phyloP scores from a whole-genome alignment of 2,329 filamentous ascomycete genomes.

The Fusarium sp. region DNA sequence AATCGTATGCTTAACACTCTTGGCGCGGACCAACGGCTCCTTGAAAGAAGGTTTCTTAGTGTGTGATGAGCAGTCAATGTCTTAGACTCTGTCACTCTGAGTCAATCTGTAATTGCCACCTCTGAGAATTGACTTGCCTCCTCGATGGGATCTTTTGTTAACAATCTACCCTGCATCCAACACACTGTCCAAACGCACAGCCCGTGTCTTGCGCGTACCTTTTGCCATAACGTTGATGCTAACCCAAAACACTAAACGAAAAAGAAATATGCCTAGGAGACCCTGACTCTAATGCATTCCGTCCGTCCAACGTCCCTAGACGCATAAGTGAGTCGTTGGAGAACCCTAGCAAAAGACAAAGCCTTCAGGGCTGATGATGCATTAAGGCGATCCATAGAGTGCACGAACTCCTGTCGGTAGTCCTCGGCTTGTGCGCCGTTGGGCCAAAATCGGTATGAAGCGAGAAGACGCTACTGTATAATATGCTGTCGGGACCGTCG shows the following conservation, averaged over 20 bases:
- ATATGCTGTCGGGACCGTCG: conserved; percentile 21
- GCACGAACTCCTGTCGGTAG: conserved; percentile 33
- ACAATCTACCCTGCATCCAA: conserved; percentile 29
- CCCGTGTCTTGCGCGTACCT: conserved; percentile 22
- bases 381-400: conserved; percentile 17
- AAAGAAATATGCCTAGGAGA: conserved; percentile 14
- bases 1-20: not conserved
- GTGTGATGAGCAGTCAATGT: conserved; percentile 16
- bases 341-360: conserved; percentile 11
- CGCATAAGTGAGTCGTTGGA: conserved; percentile 30
- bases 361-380: conserved; percentile 20
- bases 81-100: not conserved
- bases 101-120: conserved; percentile 10
- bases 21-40: conserved; percentile 1
- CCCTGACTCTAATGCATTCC: conserved; percentile 19
- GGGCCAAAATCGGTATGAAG: conserved; percentile 27
- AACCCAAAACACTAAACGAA: not conserved
- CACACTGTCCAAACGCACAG: conserved; percentile 5
- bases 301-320: conserved; percentile 9
- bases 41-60: conserved; percentile 2
- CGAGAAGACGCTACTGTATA: conserved; percentile 15
- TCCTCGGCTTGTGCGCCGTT: conserved; percentile 19
- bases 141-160: conserved; percentile 19
- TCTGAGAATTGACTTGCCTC: not conserved
- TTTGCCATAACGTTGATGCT: conserved; percentile 5